Conservation (phyloP, 495 filamentous ascomycete genomes). For the Chaetomidium leptoderma region DNA sequence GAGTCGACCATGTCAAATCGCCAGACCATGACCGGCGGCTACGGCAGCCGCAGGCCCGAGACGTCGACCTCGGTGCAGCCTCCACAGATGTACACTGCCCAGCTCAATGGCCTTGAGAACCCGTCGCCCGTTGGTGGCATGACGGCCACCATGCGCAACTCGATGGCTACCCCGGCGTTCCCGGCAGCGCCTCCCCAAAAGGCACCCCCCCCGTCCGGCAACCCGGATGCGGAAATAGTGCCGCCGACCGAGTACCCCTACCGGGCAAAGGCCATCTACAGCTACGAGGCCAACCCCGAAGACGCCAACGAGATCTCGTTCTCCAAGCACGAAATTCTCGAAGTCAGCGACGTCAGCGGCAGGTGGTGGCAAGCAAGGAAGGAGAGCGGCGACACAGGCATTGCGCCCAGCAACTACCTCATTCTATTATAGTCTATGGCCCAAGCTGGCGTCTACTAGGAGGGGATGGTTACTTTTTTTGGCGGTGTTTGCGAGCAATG, state of each 20-base stretch:
- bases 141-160: slow-evolving; percentile 38
- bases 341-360: slow-evolving; percentile 95
- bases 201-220: slow-evolving; percentile 28
- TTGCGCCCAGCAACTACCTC: slow-evolving; percentile 96
- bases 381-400: slow-evolving; percentile 89
- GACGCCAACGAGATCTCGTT: slow-evolving; percentile 97
- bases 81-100: slow-evolving; percentile 95
- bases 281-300: slow-evolving; percentile 96
- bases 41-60: slow-evolving; percentile 60
- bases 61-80: slow-evolving; percentile 71
- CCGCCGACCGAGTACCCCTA: slow-evolving; percentile 93
- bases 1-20: slow-evolving; percentile 58
- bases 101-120: slow-evolving; percentile 93
- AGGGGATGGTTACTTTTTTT: slow-evolving; percentile 4
- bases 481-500: not conserved
- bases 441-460: not conserved
- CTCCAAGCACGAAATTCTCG: slow-evolving; percentile 90
- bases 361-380: slow-evolving; percentile 99
- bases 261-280: slow-evolving; percentile 95
- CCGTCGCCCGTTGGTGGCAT: slow-evolving; percentile 86
- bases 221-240: slow-evolving; percentile 59
- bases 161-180: slow-evolving; percentile 32
- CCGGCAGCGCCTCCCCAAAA: slow-evolving; percentile 36
- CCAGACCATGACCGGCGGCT: slow-evolving; percentile 65
- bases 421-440: slow-evolving; percentile 74